Evolutionary conservation across 2,329 filamentous ascomycete species (phyloP).

Genomic region (Dryadomyces quercus-mongolicae): DNA sequence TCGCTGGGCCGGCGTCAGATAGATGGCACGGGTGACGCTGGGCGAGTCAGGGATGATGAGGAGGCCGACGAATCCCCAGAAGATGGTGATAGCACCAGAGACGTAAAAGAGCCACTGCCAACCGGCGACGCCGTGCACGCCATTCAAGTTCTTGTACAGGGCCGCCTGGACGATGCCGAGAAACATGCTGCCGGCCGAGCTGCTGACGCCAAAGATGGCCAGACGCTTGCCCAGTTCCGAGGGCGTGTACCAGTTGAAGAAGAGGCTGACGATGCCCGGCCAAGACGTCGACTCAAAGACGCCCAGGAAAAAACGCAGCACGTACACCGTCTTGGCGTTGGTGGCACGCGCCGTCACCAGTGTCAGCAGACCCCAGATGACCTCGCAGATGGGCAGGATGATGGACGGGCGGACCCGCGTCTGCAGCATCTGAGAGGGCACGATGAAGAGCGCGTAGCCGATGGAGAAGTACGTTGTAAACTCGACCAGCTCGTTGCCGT

Average conservation of each 20-base stretch:
- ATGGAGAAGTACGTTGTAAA: slow-evolving; percentile 40
- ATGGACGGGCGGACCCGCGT: slow-evolving; percentile 32
- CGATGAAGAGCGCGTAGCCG: slow-evolving; percentile 41
- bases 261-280: slow-evolving; percentile 26
- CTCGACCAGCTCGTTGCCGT: slow-evolving; percentile 42
- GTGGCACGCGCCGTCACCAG: slow-evolving; percentile 18
- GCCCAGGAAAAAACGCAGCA: slow-evolving; percentile 33
- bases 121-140: slow-evolving; percentile 28
- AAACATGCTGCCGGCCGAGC: slow-evolving; percentile 25
- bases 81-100: slow-evolving; percentile 50
- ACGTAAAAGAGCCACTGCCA: slow-evolving; percentile 59
- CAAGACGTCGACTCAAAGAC: slow-evolving; percentile 32
- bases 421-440: slow-evolving; percentile 21
- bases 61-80: slow-evolving; percentile 41
- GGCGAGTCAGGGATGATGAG: slow-evolving; percentile 73
- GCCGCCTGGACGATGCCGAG: slow-evolving; percentile 24
- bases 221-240: slow-evolving; percentile 25
- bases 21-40: background rate
- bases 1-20: background rate
- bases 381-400: slow-evolving; percentile 26
- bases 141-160: slow-evolving; percentile 23
- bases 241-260: slow-evolving; percentile 29
- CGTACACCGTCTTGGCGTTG: slow-evolving; percentile 34
- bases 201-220: slow-evolving; percentile 26
- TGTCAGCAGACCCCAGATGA: slow-evolving; percentile 25